Base-by-base conservation (phyloP, 768 basidiomycete species). In the Mycena leptocephala region DNA sequence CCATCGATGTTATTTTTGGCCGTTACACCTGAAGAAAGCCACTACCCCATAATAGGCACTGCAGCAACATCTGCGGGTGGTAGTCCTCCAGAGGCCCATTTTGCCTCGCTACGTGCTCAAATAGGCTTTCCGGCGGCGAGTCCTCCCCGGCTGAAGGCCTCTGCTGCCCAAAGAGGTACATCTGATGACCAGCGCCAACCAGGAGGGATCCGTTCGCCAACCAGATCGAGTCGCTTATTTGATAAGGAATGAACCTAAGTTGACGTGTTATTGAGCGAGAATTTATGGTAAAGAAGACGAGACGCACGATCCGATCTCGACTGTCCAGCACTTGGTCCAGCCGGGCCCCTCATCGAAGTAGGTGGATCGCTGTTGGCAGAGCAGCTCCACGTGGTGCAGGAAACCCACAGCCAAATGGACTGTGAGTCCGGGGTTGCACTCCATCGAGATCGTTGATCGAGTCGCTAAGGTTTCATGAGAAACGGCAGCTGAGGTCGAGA, bases 191-290 rank as follows among this genome's bases (percentile, higher is more conserved):
- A 32, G 94, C 93, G 43, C 93, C 96, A 43, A 98, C 87, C 4
- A 97, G 89, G 55, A 99, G 87, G 5, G 94, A 93, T 20, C 97
- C 96, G 77, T 93, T 90, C 13, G 94, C 92, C 6, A 96, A 89
- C 97, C 97, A 98, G 46, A 97, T 96, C 3, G 97, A 98, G 82
- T 98, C 96, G 51, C 88, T 92, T 80, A 98, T 97, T 2, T 92
- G 89, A 71, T 93, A 91, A 0, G 96, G 92, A 0, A 96, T 93
- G 72, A 94, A 90, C 51, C 95, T 97, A 48, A 28, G 5, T 11
- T 14, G 28, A 39, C 13, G 22, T 33, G 61, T 76, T 48, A 3
- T 3, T 14, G 16, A 35, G 33, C 13, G 33, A 22, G 20, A 1
- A 33, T 28, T 9, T 18, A 24, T 39, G 35, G 20, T 48, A 62